Evolutionary conservation across 495 filamentous ascomycete genomes (phyloP).

Genomic region (Recurvomyces mirabilis): DNA sequence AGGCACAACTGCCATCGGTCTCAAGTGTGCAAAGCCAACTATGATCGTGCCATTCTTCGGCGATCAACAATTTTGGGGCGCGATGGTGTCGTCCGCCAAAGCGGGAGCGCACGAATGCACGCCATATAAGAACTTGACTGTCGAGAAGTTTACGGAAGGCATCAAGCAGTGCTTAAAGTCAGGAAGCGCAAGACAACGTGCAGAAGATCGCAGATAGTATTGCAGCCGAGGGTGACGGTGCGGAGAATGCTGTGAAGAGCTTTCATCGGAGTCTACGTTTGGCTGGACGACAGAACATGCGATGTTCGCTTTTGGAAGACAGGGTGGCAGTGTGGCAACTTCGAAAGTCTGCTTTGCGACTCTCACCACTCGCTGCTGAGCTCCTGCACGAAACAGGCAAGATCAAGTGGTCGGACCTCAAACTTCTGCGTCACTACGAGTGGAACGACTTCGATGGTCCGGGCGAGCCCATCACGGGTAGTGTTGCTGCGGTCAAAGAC

Average conservation of each 20-base stretch:
- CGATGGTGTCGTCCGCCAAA: slow-evolving; percentile 52
- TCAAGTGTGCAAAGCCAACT: slow-evolving; percentile 30
- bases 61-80: slow-evolving; percentile 70
- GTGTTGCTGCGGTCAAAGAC: slow-evolving; percentile 43
- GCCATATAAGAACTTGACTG: slow-evolving; percentile 58
- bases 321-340: slow-evolving; percentile 58
- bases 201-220: slow-evolving; percentile 51
- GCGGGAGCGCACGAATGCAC: slow-evolving; percentile 57
- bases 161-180: slow-evolving; percentile 55
- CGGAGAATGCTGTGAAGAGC: slow-evolving; percentile 54
- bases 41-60: slow-evolving; percentile 35
- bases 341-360: slow-evolving; percentile 42
- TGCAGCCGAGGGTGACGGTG: slow-evolving; percentile 59
- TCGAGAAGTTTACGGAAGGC: slow-evolving; percentile 53
- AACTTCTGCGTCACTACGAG: slow-evolving; percentile 53
- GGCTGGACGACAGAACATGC: slow-evolving; percentile 47
- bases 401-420: slow-evolving; percentile 53
- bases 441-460: slow-evolving; percentile 76
- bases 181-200: slow-evolving; percentile 45
- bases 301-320: slow-evolving; percentile 55
- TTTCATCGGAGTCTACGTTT: slow-evolving; percentile 58
- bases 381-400: slow-evolving; percentile 46
- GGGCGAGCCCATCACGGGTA: slow-evolving; percentile 60
- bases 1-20: slow-evolving; percentile 31
- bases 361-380: slow-evolving; percentile 58